phyloP scores from a whole-genome alignment of 345 rosid genomes.

The Ceriops tagal region DNA sequence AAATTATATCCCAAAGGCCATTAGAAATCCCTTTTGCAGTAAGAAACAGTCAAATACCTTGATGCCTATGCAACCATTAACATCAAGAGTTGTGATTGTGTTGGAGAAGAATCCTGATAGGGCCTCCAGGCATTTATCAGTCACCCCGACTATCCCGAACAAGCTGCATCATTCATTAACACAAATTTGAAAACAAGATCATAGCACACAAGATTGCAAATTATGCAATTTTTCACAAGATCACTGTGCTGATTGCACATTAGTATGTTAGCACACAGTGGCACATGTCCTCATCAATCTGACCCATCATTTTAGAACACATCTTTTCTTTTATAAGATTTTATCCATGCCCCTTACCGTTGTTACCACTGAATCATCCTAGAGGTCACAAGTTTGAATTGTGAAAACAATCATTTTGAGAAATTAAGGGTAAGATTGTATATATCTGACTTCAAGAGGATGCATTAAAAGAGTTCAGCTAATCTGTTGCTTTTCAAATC shows the following conservation, averaged over 20 bases:
- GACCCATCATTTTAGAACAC: neutral
- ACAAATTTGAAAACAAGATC: constrained; percentile 16
- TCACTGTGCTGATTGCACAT: neutral
- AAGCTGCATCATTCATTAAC: constrained; percentile 50
- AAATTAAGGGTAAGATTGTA: too few species aligned
- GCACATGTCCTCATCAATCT: neutral
- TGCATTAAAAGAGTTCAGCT: too few species aligned
- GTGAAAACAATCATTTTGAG: too few species aligned
- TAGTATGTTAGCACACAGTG: neutral
- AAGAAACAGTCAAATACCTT: constrained; percentile 45
- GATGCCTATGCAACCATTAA: constrained; percentile 85
- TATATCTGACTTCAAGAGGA: too few species aligned
- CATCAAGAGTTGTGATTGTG: constrained; percentile 76
- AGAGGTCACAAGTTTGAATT: too few species aligned
- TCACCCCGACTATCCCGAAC: constrained; percentile 92
- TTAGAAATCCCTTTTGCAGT: neutral
- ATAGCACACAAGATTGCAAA: neutral
- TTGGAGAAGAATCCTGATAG: constrained; percentile 68
- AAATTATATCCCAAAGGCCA: neutral
- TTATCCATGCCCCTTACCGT: too few species aligned
- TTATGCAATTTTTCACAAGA: neutral
- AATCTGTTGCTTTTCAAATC: too few species aligned
- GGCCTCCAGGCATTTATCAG: constrained; percentile 68
- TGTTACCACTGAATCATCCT: too few species aligned
- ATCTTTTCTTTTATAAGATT: neutral